phyloP scores from a whole-genome alignment of 768 basidiomycete genomes.

The Psilocybe cubensis region DNA sequence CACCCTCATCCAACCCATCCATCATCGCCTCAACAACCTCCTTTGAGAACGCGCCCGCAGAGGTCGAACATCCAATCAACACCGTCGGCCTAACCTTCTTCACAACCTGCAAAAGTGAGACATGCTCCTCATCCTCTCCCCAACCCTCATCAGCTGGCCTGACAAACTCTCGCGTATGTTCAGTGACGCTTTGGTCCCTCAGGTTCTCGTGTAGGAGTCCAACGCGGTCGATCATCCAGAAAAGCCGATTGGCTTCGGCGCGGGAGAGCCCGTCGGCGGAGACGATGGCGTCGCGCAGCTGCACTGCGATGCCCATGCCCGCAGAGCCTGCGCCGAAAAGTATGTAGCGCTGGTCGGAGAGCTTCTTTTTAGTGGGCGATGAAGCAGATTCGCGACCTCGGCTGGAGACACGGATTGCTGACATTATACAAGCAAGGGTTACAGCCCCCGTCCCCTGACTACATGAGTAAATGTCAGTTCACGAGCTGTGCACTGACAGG shows the following conservation, averaged over 20 bases:
- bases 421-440: conserved; percentile 68
- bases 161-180: conserved; percentile 57
- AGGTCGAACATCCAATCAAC: conserved; percentile 84
- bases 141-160: conserved; percentile 48
- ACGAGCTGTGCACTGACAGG: background rate
- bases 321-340: conserved; percentile 85
- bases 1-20: conserved; percentile 47
- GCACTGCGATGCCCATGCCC: conserved; percentile 78
- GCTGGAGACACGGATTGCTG: conserved; percentile 68
- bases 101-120: conserved; percentile 69
- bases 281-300: conserved; percentile 78
- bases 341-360: conserved; percentile 77
- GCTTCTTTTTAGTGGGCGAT: conserved; percentile 19
- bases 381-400: conserved; percentile 18
- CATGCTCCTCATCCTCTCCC: conserved; percentile 39
- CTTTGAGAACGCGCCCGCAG: conserved; percentile 77
- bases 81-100: conserved; percentile 78
- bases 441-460: conserved; percentile 83
- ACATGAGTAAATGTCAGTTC: background rate
- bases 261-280: conserved; percentile 51
- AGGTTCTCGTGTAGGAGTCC: conserved; percentile 30
- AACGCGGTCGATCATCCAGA: conserved; percentile 74
- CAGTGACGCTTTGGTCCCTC: conserved; percentile 26
- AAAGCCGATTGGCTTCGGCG: conserved; percentile 63
- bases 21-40: conserved; percentile 73